phyloP scores from a whole-genome alignment of 75 land plant genomes.

The Cupressus sempervirens region DNA sequence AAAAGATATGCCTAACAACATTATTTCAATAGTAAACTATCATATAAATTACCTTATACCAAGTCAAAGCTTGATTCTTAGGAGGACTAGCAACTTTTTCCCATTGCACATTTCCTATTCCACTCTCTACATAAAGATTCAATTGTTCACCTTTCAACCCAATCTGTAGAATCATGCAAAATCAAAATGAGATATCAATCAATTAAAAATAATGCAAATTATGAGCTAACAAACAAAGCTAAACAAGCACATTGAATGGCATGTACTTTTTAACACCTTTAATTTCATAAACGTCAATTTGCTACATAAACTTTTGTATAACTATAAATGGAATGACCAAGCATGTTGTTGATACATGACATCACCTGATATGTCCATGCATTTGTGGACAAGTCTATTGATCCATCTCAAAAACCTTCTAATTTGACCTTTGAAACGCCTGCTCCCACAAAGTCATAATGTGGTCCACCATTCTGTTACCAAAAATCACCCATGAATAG shows the following conservation, averaged over 20 bases:
- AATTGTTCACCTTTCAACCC: conserved; percentile 78
- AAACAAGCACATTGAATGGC: background rate
- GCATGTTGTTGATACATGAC: background rate
- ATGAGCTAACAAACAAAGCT: background rate
- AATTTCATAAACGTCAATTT: background rate
- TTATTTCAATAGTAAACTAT: background rate
- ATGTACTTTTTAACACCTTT: background rate
- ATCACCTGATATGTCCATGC: conserved; percentile 59
- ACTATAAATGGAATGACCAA: background rate
- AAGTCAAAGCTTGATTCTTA: conserved; percentile 63
- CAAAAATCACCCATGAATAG: too few relatives aligned
- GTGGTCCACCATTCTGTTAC: conserved; percentile 17
- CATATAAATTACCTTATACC: conserved; percentile 83
- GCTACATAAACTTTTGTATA: background rate
- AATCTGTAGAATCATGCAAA: conserved; percentile 44
- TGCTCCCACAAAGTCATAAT: conserved; percentile 84
- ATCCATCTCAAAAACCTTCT: conserved; percentile 53
- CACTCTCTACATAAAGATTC: conserved; percentile 31
- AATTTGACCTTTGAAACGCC: conserved; percentile 70
- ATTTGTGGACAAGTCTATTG: conserved; percentile 49
- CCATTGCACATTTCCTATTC: conserved; percentile 45
- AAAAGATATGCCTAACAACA: background rate
- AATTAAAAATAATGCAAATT: background rate
- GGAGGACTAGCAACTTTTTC: conserved; percentile 37
- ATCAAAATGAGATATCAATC: background rate